These are phyloP conservation scores for Paramarasmius palmivorus DNA, from an alignment of 1,284 basidiomycete species.

Conservation along the genomic window DNA sequence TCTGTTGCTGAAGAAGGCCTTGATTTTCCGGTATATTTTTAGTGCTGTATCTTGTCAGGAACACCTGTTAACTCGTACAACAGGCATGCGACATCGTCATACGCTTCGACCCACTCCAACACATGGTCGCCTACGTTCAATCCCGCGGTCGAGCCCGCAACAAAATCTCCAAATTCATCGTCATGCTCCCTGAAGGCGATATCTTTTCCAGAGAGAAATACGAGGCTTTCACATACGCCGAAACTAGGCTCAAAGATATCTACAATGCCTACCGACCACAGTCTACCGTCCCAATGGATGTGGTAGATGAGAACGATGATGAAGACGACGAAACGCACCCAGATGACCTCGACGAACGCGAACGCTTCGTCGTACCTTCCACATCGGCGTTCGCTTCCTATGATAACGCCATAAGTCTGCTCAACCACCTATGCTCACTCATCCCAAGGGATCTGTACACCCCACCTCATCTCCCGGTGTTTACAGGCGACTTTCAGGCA, in stretches of 20 bases:
- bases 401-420: conserved; percentile 65
- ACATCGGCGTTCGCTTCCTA: conserved; percentile 80
- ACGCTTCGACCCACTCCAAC: conserved; percentile 75
- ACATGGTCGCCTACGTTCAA: conserved; percentile 82
- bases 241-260: conserved; percentile 60
- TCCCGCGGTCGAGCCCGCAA: conserved; percentile 82
- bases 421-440: conserved; percentile 73
- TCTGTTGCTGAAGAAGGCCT: conserved; percentile 88
- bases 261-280: conserved; percentile 43
- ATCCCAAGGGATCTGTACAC: conserved; percentile 76
- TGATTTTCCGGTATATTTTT: conserved; percentile 68
- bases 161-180: conserved; percentile 70
- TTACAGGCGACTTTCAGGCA: conserved; percentile 42
- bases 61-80: conserved; percentile 5
- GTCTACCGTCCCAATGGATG: too few species aligned
- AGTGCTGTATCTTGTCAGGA: conserved; percentile 5
- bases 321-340: conserved; percentile 46
- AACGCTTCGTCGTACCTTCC: conserved; percentile 68
- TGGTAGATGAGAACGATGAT: conserved; percentile 25
- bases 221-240: conserved; percentile 53
- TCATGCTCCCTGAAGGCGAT: conserved; percentile 73
- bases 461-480: conserved; percentile 56
- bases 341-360: conserved; percentile 60
- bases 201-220: conserved; percentile 57
- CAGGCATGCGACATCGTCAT: conserved; percentile 84